phyloP scores from a whole-genome alignment of 2,329 filamentous ascomycete species.

The Ciborinia camelliae region DNA sequence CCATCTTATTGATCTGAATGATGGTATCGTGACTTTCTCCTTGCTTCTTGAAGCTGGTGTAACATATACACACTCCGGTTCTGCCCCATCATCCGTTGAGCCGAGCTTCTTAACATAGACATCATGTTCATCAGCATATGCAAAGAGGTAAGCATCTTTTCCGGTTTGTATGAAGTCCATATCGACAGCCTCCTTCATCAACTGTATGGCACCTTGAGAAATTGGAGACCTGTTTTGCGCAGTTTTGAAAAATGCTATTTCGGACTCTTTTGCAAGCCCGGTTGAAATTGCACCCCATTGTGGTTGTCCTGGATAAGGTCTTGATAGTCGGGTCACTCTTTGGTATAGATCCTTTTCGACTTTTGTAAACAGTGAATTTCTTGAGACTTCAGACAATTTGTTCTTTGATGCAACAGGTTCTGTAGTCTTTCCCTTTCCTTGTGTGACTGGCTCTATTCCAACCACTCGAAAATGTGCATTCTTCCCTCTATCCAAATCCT shows the following conservation, averaged over 20 bases:
- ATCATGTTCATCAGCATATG: conserved; percentile 74
- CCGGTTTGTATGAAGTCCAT: conserved; percentile 65
- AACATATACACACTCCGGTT: conserved; percentile 54
- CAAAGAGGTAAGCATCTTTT: conserved; percentile 63
- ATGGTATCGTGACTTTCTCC: conserved; percentile 44
- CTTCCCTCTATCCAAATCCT: conserved; percentile 67
- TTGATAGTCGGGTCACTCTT: conserved; percentile 54
- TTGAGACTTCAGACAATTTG: conserved; percentile 51
- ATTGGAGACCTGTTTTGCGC: conserved; percentile 49
- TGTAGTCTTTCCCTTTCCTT: conserved; percentile 37
- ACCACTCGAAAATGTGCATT: conserved; percentile 85
- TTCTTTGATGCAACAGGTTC: conserved; percentile 33
- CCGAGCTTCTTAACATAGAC: conserved; percentile 54
- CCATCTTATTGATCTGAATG: conserved; percentile 58
- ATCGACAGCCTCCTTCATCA: conserved; percentile 60
- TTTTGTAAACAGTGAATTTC: conserved; percentile 51
- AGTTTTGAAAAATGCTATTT: conserved; percentile 78
- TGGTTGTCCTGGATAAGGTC: conserved; percentile 48
- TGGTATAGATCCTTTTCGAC: conserved; percentile 54
- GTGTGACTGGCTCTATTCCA: conserved; percentile 46
- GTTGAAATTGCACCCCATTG: conserved; percentile 77
- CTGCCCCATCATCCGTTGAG: conserved; percentile 42
- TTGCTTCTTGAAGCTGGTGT: conserved; percentile 48
- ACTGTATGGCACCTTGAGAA: conserved; percentile 48
- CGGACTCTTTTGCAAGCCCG: conserved; percentile 68